Base-by-base conservation (phyloP, 495 filamentous ascomycete species). In the Peziza echinospora region DNA sequence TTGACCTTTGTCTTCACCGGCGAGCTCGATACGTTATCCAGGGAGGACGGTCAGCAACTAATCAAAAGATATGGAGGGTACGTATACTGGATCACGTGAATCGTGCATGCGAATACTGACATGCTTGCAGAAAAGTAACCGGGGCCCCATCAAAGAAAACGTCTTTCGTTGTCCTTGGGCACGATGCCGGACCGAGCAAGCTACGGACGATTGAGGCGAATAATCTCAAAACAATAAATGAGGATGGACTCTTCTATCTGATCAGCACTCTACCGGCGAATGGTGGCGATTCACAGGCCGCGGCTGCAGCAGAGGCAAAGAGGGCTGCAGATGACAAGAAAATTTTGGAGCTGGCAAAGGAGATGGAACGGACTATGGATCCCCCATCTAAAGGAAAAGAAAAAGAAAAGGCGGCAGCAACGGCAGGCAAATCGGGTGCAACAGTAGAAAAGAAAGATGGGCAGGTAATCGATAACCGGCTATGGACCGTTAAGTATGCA, bases 1-100 rank as follows among this genome's bases (percentile, higher is more conserved):
- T 65, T 96, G 48, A 76, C 76, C 0, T 99, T 99, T 54, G 89
- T 99, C n/a, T 99, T 99, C 51, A 96, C 89, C 11, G 89, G 89
- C 21, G 64, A 93, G 17, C 67, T 93, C 24, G 71, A 81, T 28
- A 77, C 71, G 0, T 65, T 94, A 41, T 78, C 76, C 22, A 75
- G 89, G 45, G 80, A 85, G n/a, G 83, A 91, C 48, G 91, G 77
- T 21, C 81, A 87, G 49, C 73, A 71, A 24, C 64, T 99, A 5
- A 82, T 96, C 21, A 96, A 96, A 58, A 74, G 77, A 47, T 83
- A 93, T 62, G 91, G 89, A 37, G 89, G 91, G 51, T n/a, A n/a
- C n/a, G n/a, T n/a, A n/a, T n/a, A n/a, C n/a, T 93, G 76, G 86
- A 26, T 84, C 77, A 9, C 84, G 11, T 85, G 71, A 60, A 91